These are phyloP conservation scores for Pythium oligandrum DNA, from an alignment of 352 stramenopile species.

Conservation along the genomic window DNA sequence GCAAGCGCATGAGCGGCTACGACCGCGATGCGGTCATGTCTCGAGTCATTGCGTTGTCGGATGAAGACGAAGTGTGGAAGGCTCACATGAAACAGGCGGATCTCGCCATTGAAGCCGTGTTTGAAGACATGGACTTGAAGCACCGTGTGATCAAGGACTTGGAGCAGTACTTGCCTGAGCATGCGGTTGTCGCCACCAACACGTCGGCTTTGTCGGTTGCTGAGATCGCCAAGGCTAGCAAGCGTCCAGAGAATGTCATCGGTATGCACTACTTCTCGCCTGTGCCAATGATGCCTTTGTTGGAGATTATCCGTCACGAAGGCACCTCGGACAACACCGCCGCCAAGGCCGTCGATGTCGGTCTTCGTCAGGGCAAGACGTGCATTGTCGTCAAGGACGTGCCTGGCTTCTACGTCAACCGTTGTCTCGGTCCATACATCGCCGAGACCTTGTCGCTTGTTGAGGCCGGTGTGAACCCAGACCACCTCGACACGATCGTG, in stretches of 20 bases:
- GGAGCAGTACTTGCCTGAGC: conserved; percentile 88
- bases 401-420: conserved; percentile 99
- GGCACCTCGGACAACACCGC: conserved; percentile 87
- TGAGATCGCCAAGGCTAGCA: conserved; percentile 88
- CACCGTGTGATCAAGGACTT: conserved; percentile 93
- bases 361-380: conserved; percentile 97
- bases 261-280: conserved; percentile 99
- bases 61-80: conserved; percentile 90
- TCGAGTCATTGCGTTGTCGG: conserved; percentile 90
- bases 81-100: conserved; percentile 92
- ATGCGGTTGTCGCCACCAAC: conserved; percentile 98
- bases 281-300: conserved; percentile 96
- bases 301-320: conserved; percentile 98
- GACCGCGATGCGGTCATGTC: conserved; percentile 90
- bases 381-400: conserved; percentile 98
- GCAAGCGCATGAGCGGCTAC: conserved; percentile 90
- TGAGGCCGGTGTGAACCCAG: conserved; percentile 88
- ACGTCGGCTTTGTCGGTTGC: conserved; percentile 96
- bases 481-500: conserved; percentile 94
- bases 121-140: conserved; percentile 97
- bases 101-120: conserved; percentile 98
- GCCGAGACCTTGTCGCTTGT: conserved; percentile 90
- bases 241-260: conserved; percentile 89
- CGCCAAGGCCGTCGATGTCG: conserved; percentile 92
- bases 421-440: conserved; percentile 95